Evolutionary conservation across 2,329 filamentous ascomycete species (phyloP).

Genomic region (Venturia pyrina): DNA sequence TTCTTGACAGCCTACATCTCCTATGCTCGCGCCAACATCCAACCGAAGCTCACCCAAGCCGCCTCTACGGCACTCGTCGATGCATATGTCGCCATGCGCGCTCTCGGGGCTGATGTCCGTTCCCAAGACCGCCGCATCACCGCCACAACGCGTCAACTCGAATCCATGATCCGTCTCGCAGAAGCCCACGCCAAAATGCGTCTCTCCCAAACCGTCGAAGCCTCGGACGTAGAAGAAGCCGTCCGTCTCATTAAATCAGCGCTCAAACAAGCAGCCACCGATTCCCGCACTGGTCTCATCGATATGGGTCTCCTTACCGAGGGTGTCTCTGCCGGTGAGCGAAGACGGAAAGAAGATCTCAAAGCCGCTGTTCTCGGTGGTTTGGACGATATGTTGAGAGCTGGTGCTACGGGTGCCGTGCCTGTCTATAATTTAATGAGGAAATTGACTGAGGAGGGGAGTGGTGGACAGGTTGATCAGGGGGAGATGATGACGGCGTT

Average conservation of each 20-base stretch:
- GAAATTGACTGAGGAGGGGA: slow-evolving; percentile 52
- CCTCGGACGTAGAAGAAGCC: slow-evolving; percentile 77
- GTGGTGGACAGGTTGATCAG: slow-evolving; percentile 58
- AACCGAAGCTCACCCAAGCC: slow-evolving; percentile 69
- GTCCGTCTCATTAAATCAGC: slow-evolving; percentile 88
- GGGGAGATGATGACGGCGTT: slow-evolving; percentile 77
- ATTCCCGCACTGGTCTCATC: slow-evolving; percentile 79
- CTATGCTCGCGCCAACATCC: slow-evolving; percentile 78
- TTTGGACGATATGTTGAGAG: slow-evolving; percentile 69
- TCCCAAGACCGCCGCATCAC: slow-evolving; percentile 92
- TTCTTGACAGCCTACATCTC: slow-evolving; percentile 97
- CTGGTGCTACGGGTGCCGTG: slow-evolving; percentile 47
- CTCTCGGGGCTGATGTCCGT: slow-evolving; percentile 62
- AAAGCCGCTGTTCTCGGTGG: slow-evolving; percentile 66
- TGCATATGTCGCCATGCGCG: slow-evolving; percentile 89
- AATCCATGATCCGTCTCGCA: slow-evolving; percentile 94
- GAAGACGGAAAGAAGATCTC: slow-evolving; percentile 71
- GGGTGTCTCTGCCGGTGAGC: slow-evolving; percentile 81
- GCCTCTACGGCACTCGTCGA: slow-evolving; percentile 78
- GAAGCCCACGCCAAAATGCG: slow-evolving; percentile 99
- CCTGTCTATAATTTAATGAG: slow-evolving; percentile 71
- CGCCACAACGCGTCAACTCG: slow-evolving; percentile 89
- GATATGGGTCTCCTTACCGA: slow-evolving; percentile 95
- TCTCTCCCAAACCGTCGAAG: slow-evolving; percentile 63
- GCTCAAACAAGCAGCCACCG: slow-evolving; percentile 94